Base-by-base conservation (phyloP, 2,329 filamentous ascomycete species). In the Aspergillus tubingensis region DNA sequence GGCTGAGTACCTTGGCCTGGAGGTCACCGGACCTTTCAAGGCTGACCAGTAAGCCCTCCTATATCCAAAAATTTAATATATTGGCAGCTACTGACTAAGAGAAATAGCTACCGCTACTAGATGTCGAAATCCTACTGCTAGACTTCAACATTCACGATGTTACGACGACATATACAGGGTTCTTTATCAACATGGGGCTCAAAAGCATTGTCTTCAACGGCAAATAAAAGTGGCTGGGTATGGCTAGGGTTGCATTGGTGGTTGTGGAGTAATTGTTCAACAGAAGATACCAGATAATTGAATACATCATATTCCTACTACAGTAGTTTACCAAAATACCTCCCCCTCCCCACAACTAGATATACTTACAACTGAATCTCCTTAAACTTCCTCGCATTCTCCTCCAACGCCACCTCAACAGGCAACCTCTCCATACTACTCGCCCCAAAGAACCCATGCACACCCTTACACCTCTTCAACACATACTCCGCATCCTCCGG, bases 21-120 rank as follows among this genome's bases (percentile, higher is more conserved):
- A 88, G 62, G 76, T 87, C 67, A 90, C 93, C 84, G 95, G 95
- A 78, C 95, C 95, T 73, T 99, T 86, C 91, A 99, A 99, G 92
- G 85, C 84, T 81, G 94, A 98, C 71, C 91, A 93, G 86, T 93
- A 91, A 78, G 68, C 27, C 10, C 27, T 27, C 66, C 43, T 19
- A 39, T 17, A 51, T 23, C 5, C 36, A 27, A 49, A 10, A 21
- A 38, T n/a, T 8, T 56, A 27, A 27, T 8, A 8, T 3, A 27
- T 7, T 38, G 17, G 57, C 36, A 2, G 19, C 30, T 36, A 47
- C 10, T 13, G 32, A 55, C 41, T 19, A 8, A 50, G 39, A n/a
- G 32, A 7, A 11, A 47, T 54, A 62, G 72, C 78, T 88, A 88
- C 83, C 85, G 88, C 77, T 90, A 90, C 83, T 90, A 89, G 85